A percentile compares a stretch with the other conserved stretches of the same genome.
These are phyloP conservation scores for Phaeosphaeria sp. DNA, from an alignment of 2,329 filamentous ascomycete species.

Conservation along the genomic window DNA sequence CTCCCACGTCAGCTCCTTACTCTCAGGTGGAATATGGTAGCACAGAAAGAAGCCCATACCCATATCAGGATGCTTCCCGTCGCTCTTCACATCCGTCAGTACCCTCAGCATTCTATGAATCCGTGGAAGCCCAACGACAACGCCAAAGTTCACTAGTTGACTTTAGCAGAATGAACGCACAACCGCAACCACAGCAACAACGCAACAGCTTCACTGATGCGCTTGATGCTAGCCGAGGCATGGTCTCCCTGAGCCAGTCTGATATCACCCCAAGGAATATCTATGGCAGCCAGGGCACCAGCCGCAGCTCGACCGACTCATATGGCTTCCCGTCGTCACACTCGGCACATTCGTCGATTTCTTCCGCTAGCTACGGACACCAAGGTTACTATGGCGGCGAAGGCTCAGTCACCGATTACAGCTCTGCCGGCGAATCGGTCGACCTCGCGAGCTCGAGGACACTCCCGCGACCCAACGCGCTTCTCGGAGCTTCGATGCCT, in stretches of 20 bases:
- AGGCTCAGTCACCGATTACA: slow-evolving; percentile 89
- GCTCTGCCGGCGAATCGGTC: slow-evolving; percentile 84
- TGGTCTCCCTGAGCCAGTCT: slow-evolving; percentile 89
- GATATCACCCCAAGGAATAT: slow-evolving; percentile 82
- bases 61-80: slow-evolving; percentile 64
- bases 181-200: slow-evolving; percentile 62
- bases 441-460: slow-evolving; percentile 81
- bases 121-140: slow-evolving; percentile 54
- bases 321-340: slow-evolving; percentile 90
- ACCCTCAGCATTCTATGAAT: slow-evolving; percentile 60
- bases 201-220: slow-evolving; percentile 82
- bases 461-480: slow-evolving; percentile 77
- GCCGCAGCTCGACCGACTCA: slow-evolving; percentile 78
- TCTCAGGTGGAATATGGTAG: slow-evolving; percentile 76
- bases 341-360: slow-evolving; percentile 89
- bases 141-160: slow-evolving; percentile 71
- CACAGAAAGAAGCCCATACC: slow-evolving; percentile 59
- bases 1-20: slow-evolving; percentile 73
- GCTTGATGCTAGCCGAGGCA: slow-evolving; percentile 89
- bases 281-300: slow-evolving; percentile 71
- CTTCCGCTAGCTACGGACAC: slow-evolving; percentile 78
- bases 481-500: slow-evolving; percentile 67
- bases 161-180: slow-evolving; percentile 66
- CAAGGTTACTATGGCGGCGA: slow-evolving; percentile 82
- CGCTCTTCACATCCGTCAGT: slow-evolving; percentile 88